Evolutionary conservation across 768 basidiomycete genomes (phyloP).

Genomic region (Lactifluus pinguis): DNA sequence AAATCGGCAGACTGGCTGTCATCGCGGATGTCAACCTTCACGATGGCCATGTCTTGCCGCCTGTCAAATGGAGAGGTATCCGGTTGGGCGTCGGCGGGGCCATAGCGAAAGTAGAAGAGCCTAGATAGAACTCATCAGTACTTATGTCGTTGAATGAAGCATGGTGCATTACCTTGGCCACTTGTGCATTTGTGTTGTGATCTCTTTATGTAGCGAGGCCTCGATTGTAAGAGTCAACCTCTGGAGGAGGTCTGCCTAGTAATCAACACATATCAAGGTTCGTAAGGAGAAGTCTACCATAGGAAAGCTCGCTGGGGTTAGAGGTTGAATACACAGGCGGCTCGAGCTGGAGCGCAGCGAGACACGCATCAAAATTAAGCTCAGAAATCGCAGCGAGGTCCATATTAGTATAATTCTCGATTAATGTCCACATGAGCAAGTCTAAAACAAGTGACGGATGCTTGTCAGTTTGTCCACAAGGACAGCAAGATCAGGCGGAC

Average conservation of each 20-base stretch:
- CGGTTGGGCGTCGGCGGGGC: conserved; percentile 33
- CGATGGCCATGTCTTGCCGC: conserved; percentile 35
- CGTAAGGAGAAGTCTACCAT: neutral
- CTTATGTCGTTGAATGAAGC: conserved; percentile 9
- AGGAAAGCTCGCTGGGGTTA: conserved; percentile 35
- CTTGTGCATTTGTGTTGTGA: conserved; percentile 30
- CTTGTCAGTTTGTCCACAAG: conserved; percentile 10
- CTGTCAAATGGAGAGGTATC: conserved; percentile 21
- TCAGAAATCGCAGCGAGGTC: conserved; percentile 53
- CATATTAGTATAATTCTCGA: conserved; percentile 62
- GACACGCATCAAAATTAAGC: conserved; percentile 42
- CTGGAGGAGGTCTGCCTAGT: conserved; percentile 40
- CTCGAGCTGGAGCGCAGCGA: conserved; percentile 38
- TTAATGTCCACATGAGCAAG: conserved; percentile 42
- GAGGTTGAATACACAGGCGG: conserved; percentile 30
- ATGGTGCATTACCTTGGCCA: conserved; percentile 27
- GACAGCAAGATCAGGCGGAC: conserved; percentile 22
- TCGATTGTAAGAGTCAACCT: conserved; percentile 39
- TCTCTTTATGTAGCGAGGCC: conserved; percentile 10
- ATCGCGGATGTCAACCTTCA: conserved; percentile 41
- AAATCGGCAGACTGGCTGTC: conserved; percentile 47
- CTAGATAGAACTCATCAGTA: conserved; percentile 21
- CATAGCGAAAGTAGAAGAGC: conserved; percentile 51
- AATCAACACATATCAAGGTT: conserved; percentile 13
- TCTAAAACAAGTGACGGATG: conserved; percentile 27